Evolutionary conservation across 2,329 filamentous ascomycete species (phyloP).

Genomic region (Eurotiales sp.): DNA sequence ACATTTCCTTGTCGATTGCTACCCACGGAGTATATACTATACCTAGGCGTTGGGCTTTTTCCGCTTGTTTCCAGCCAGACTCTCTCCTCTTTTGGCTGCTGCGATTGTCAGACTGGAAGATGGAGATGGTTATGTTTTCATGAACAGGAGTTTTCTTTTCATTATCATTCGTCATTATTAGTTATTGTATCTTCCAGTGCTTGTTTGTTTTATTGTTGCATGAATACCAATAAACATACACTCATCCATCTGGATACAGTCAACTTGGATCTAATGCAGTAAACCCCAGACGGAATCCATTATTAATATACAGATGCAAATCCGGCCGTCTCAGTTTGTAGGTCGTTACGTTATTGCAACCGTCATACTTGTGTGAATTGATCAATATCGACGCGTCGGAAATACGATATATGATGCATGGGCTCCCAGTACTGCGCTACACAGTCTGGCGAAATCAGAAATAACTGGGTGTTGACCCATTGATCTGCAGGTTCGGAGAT

Average conservation of each 20-base stretch:
- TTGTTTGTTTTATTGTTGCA: not conserved
- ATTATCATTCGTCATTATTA: not conserved
- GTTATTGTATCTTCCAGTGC: no score
- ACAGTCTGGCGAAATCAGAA: conserved; percentile 71
- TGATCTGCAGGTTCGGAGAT: conserved; percentile 54
- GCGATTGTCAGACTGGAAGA: not conserved
- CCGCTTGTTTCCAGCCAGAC: not conserved
- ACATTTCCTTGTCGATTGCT: not conserved
- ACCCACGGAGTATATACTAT: conserved; percentile 3
- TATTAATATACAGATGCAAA: no score
- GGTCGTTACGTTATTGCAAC: not conserved
- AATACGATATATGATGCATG: conserved; percentile 45
- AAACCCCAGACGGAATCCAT: no score
- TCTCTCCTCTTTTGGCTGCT: not conserved
- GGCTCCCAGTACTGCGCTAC: conserved; percentile 78
- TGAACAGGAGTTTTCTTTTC: not conserved
- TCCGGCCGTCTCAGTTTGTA: no score
- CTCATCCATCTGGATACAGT: not conserved
- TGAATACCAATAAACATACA: not conserved
- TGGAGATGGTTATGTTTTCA: not conserved
- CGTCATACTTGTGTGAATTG: conserved; percentile 30
- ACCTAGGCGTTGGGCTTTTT: conserved; percentile 9
- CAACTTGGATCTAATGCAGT: no score
- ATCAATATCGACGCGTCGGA: conserved; percentile 42
- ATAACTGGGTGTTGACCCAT: conserved; percentile 71